phyloP scores from a whole-genome alignment of 2,329 filamentous ascomycete species.

The Beauveria australis region DNA sequence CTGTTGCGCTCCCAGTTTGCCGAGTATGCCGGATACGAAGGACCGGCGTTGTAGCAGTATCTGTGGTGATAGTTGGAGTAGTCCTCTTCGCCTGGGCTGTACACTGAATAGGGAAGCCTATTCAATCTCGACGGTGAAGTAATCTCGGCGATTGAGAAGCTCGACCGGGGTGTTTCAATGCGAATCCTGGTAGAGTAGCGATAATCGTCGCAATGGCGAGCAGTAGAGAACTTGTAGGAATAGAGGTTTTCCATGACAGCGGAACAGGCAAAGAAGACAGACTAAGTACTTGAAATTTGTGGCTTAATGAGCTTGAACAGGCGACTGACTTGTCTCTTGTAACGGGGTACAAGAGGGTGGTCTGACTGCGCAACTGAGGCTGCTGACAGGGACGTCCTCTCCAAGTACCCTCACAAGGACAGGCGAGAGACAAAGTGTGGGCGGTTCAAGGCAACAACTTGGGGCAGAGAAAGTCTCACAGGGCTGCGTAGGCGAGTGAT shows the following conservation, averaged over 20 bases:
- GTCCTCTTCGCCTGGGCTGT: neutral
- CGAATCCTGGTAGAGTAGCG: neutral
- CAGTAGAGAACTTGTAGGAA: neutral
- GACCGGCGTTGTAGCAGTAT: conserved; percentile 2
- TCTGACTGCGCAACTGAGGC: conserved; percentile 5
- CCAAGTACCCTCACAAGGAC: neutral
- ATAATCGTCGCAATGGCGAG: neutral
- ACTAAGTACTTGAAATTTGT: neutral
- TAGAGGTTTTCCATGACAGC: neutral
- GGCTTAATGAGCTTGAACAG: neutral
- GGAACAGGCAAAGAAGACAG: neutral
- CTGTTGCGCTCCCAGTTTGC: conserved; percentile 12
- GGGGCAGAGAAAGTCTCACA: neutral
- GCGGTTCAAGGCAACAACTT: neutral
- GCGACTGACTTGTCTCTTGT: neutral
- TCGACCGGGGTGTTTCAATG: neutral
- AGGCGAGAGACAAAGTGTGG: conserved; percentile 4
- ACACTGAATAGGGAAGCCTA: neutral
- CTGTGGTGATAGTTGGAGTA: neutral
- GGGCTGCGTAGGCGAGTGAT: neutral
- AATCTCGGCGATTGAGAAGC: neutral
- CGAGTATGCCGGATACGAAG: conserved; percentile 5
- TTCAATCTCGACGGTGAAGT: neutral
- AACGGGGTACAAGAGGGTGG: conserved; percentile 4
- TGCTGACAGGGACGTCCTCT: conserved; percentile 4